Evolutionary conservation across 257 asterid species (phyloP).

Genomic region (Ilex aquifolium): DNA sequence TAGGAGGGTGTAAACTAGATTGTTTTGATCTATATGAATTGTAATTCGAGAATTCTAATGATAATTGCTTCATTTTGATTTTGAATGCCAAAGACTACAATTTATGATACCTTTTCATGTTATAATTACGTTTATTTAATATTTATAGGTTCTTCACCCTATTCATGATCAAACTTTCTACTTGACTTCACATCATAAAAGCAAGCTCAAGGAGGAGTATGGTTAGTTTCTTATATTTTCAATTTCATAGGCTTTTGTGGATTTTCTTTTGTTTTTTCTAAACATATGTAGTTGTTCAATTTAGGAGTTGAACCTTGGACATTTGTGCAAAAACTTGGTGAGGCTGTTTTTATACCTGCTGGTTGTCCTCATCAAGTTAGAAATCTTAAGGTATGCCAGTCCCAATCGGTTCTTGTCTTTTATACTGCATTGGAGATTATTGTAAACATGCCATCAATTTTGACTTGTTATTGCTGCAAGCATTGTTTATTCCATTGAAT

Average conservation of each 20-base stretch:
- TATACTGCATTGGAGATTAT: not conserved
- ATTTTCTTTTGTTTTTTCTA: not conserved
- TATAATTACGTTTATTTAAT: conserved; percentile 1
- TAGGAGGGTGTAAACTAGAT: no score
- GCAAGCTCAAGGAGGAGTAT: conserved; percentile 54
- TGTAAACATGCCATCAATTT: no score
- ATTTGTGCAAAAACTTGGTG: conserved; percentile 78
- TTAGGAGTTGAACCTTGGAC: conserved; percentile 89
- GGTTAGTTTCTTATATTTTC: conserved; percentile 30
- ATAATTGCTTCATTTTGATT: not conserved
- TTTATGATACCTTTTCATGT: not conserved
- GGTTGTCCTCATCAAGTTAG: conserved; percentile 96
- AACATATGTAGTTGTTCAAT: conserved; percentile 11
- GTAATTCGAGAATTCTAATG: not conserved
- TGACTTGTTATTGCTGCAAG: no score
- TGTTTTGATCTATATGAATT: no score
- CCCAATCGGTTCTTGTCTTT: not conserved
- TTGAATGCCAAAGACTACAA: not conserved
- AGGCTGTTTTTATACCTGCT: conserved; percentile 81
- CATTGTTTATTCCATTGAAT: no score
- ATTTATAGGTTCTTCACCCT: conserved; percentile 62
- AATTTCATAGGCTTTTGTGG: not conserved
- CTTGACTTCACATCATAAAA: conserved; percentile 42
- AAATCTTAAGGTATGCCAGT: conserved; percentile 47
- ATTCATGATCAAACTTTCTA: conserved; percentile 73